Evolutionary conservation across 2,329 filamentous ascomycete genomes (phyloP).

Genomic region (Diaporthe aspalathi): DNA sequence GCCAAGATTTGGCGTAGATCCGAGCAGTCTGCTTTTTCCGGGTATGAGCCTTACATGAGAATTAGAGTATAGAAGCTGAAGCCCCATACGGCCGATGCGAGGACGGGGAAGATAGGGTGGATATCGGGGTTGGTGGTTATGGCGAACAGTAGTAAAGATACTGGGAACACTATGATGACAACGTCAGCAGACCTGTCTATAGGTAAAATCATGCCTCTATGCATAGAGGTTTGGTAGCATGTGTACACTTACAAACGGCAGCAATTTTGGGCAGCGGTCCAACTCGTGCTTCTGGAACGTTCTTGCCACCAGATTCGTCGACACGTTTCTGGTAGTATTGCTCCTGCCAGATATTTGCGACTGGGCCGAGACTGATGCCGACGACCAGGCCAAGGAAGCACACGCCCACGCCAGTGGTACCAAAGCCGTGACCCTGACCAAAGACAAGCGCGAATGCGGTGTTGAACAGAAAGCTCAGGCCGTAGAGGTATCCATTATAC

Average conservation of each 20-base stretch:
- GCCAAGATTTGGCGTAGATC: background rate
- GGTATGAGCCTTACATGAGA: constrained; percentile 49
- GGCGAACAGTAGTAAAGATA: constrained; percentile 52
- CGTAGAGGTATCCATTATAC: constrained; percentile 62
- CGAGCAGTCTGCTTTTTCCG: background rate
- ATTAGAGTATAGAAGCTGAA: constrained; percentile 63
- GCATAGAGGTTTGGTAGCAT: background rate
- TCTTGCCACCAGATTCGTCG: constrained; percentile 45
- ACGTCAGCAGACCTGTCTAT: background rate
- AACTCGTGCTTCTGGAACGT: constrained; percentile 56
- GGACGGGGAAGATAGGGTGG: constrained; percentile 59
- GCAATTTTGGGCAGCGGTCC: constrained; percentile 52
- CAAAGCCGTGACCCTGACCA: constrained; percentile 55
- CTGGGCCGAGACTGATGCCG: constrained; percentile 48
- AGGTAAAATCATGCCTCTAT: background rate
- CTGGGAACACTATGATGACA: constrained; percentile 42
- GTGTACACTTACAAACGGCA: constrained; percentile 46
- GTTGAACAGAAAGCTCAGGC: constrained; percentile 61
- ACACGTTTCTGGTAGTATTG: constrained; percentile 52
- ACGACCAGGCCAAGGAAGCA: constrained; percentile 50
- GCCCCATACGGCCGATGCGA: constrained; percentile 61
- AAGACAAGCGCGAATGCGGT: constrained; percentile 62
- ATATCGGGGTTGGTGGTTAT: constrained; percentile 47
- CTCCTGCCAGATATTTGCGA: constrained; percentile 59
- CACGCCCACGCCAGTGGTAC: constrained; percentile 53